A percentile compares a stretch with the other conserved stretches of the same genome.
These are phyloP conservation scores for Euphrasia confusa DNA, from an alignment of 257 asterid species.

Conservation along the genomic window DNA sequence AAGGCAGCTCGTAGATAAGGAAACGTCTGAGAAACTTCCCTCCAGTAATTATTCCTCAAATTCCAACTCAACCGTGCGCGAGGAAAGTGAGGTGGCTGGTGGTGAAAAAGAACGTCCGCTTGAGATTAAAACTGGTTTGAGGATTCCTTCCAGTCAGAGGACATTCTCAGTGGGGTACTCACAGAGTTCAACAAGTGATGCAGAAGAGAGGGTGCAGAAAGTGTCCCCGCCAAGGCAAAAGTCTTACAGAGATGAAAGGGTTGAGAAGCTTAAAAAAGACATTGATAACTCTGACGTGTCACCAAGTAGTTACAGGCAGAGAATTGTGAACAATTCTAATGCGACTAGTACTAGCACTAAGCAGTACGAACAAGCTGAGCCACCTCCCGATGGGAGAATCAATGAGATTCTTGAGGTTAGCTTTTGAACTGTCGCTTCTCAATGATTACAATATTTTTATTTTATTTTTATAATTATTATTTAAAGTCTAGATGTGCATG, in stretches of 20 bases:
- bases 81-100: conserved; percentile 36
- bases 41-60: conserved; percentile 39
- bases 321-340: conserved; percentile 32
- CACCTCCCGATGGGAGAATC: conserved; percentile 63
- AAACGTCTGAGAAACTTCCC: conserved; percentile 49
- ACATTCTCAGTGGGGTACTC: conserved; percentile 35
- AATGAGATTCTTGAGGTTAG: conserved; percentile 89
- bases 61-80: conserved; percentile 40
- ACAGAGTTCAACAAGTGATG: conserved; percentile 46
- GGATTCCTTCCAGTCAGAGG: conserved; percentile 52
- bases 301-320: conserved; percentile 47
- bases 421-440: not conserved
- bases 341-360: conserved; percentile 25
- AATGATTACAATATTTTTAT: no score
- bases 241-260: conserved; percentile 58
- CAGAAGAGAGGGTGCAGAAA: conserved; percentile 68
- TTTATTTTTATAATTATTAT: no score
- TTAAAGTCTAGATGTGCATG: conserved; percentile 8
- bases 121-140: conserved; percentile 42
- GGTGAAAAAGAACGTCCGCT: conserved; percentile 5
- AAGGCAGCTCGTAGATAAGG: conserved; percentile 47
- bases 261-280: conserved; percentile 62
- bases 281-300: conserved; percentile 35
- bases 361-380: conserved; percentile 41
- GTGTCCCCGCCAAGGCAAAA: conserved; percentile 72